Conservation (phyloP, 2,329 filamentous ascomycete genomes). For the Microthyrium microscopicum region DNA sequence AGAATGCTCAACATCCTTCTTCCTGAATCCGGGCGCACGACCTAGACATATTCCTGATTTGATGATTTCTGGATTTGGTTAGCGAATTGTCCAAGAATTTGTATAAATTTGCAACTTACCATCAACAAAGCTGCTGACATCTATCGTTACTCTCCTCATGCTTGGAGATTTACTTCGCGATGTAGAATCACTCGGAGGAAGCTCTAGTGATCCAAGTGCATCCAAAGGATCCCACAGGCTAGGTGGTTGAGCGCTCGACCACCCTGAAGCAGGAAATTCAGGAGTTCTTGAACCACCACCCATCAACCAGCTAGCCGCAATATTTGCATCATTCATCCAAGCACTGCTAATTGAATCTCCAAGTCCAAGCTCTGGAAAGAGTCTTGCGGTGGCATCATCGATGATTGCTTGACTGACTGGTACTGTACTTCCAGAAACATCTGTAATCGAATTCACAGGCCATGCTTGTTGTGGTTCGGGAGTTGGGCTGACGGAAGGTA, state of each 20-base stretch:
- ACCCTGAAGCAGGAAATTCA: background rate
- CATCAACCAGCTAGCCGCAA: conserved; percentile 6
- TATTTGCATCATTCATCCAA: background rate
- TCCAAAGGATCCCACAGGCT: conserved; percentile 12
- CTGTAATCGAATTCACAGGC: too few species aligned
- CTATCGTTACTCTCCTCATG: conserved; percentile 24
- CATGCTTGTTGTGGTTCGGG: too few species aligned
- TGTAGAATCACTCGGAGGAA: too few species aligned
- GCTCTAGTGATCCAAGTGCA: conserved; percentile 11
- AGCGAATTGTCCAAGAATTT: conserved; percentile 14
- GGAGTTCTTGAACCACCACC: conserved; percentile 4
- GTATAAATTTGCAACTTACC: conserved; percentile 17
- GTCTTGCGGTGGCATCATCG: background rate
- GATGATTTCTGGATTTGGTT: conserved; percentile 16
- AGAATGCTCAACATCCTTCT: conserved; percentile 26
- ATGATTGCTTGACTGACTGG: too few species aligned
- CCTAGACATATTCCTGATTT: conserved; percentile 25
- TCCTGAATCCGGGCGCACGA: conserved; percentile 26
- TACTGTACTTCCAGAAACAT: too few species aligned
- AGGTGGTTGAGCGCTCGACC: conserved; percentile 1
- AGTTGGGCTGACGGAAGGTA: too few species aligned
- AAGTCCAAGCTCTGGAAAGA: conserved; percentile 4
- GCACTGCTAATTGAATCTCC: background rate
- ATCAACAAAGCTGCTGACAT: conserved; percentile 26
- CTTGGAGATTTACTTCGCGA: conserved; percentile 12